A percentile compares a stretch with the other conserved stretches of the same genome.
Conservation (phyloP, 805 yeast species). For the Barnettozyma vustinii region DNA sequence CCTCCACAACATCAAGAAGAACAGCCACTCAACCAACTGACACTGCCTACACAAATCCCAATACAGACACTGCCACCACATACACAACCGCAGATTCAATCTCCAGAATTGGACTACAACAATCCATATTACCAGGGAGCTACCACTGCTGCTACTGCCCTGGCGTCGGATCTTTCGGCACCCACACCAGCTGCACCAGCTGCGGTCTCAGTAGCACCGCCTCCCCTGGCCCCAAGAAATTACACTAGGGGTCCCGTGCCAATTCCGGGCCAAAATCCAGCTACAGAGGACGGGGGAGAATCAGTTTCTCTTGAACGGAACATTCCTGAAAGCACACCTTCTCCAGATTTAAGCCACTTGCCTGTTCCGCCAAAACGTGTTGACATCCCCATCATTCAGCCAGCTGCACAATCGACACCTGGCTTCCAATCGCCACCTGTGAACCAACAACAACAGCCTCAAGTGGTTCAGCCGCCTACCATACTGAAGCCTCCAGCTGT, state of each 20-base stretch:
- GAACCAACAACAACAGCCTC: neutral
- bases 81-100: conserved; percentile 1
- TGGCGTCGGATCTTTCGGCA: neutral
- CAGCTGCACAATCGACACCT: neutral
- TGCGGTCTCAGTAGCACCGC: neutral
- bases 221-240: conserved; percentile 2
- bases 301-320: too few species aligned
- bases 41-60: conserved; percentile 10
- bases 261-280: conserved; percentile 6
- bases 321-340: conserved; percentile 5
- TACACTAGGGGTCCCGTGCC: conserved; percentile 8
- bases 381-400: neutral
- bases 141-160: neutral
- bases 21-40: neutral
- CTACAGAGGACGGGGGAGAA: neutral
- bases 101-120: conserved; percentile 9
- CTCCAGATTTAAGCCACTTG: conserved; percentile 20
- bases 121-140: conserved; percentile 18
- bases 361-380: conserved; percentile 16
- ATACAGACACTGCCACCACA: neutral
- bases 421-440: neutral
- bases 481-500: neutral
- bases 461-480: neutral
- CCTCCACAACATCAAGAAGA: neutral
- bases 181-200: neutral